These are phyloP conservation scores for Mortierella alpina DNA, from an alignment of 192 early-diverging fungal genomes.

Conservation along the genomic window DNA sequence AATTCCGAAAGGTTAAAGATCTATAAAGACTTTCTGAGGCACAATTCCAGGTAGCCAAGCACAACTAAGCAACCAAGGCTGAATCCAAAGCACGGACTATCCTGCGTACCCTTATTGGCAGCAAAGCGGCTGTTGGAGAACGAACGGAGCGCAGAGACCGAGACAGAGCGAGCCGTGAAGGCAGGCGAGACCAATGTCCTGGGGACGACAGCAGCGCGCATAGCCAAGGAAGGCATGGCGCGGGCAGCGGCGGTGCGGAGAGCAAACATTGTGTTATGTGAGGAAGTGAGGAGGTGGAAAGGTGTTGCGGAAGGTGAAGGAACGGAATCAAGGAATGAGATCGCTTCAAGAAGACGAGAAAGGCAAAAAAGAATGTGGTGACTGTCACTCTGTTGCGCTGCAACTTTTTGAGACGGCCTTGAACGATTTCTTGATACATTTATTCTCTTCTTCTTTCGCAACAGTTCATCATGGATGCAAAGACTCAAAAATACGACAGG, in stretches of 20 bases:
- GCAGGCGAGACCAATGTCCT: conserved; percentile 26
- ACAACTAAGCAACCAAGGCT: neutral
- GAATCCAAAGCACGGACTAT: neutral
- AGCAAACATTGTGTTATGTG: conserved; percentile 27
- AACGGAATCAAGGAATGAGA: neutral
- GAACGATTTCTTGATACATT: neutral
- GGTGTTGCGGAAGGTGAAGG: neutral
- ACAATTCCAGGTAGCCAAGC: neutral
- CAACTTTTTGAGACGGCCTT: neutral
- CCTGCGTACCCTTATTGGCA: conserved; percentile 35
- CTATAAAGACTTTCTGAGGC: neutral
- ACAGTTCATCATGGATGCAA: conserved; percentile 57
- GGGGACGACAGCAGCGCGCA: conserved; percentile 39
- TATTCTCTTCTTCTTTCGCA: neutral
- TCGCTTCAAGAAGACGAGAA: conserved; percentile 2
- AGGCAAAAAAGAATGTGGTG: neutral
- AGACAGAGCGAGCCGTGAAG: conserved; percentile 35
- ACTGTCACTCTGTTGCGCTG: neutral
- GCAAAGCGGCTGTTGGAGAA: conserved; percentile 41
- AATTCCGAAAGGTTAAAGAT: neutral
- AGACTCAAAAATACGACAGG: conserved; percentile 87
- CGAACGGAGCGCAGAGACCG: conserved; percentile 28
- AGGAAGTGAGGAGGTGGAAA: neutral
- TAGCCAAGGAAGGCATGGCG: conserved; percentile 51
- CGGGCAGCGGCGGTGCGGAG: conserved; percentile 47